Percentiles rank a stretch among this genome's conserved stretches.
phyloP scores from a whole-genome alignment of 2,329 filamentous ascomycete species.

The Epichloe sylvatica region DNA sequence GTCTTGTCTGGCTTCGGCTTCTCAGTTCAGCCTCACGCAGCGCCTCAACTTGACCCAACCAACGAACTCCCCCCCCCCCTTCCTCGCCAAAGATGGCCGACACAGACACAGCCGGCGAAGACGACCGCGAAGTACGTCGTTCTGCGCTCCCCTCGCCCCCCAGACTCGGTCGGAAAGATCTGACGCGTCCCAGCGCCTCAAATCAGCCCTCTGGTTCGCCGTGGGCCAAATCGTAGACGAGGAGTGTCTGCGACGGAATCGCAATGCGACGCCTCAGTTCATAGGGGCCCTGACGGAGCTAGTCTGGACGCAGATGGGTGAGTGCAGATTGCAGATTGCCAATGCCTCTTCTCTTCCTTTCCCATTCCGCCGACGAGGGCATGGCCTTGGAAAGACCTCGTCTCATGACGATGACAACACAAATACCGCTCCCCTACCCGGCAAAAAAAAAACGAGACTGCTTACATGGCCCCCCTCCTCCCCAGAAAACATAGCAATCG shows the following conservation, averaged over 20 bases:
- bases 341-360: too few species aligned
- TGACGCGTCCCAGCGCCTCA: slow-evolving; percentile 48
- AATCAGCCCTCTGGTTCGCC: slow-evolving; percentile 71
- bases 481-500: slow-evolving; percentile 41
- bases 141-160: neutral
- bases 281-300: slow-evolving; percentile 77
- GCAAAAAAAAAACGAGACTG: neutral
- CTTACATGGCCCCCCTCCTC: neutral
- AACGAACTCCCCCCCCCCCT: too few species aligned
- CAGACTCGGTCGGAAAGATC: neutral
- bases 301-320: slow-evolving; percentile 76
- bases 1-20: neutral
- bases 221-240: slow-evolving; percentile 83
- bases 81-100: slow-evolving; percentile 19
- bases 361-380: too few species aligned
- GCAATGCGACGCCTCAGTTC: slow-evolving; percentile 85
- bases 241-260: slow-evolving; percentile 45
- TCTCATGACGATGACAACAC: neutral
- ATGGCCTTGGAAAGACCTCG: too few species aligned
- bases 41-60: neutral
- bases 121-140: slow-evolving; percentile 22
- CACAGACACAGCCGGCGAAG: slow-evolving; percentile 15
- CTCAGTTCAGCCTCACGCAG: neutral
- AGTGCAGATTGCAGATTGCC: neutral
- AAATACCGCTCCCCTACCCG: neutral